phyloP scores from a whole-genome alignment of 129 eudicot genomes.

The Lonicera japonica region DNA sequence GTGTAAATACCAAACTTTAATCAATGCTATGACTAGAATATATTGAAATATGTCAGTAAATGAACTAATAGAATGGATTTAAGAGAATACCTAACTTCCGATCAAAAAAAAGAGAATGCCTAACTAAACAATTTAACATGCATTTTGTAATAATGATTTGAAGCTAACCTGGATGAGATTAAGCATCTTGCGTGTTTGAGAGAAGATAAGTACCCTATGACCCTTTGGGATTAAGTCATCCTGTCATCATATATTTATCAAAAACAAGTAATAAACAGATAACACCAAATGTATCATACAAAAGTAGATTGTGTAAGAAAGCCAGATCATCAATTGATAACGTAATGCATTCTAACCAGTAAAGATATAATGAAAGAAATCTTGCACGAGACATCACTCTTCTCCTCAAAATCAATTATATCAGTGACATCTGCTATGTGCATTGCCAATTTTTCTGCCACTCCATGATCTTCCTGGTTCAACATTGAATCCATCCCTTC shows the following conservation, averaged over 20 bases:
- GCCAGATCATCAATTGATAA: neutral
- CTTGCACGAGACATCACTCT: conserved; percentile 84
- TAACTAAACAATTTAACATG: too few relatives aligned
- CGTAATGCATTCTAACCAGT: conserved; percentile 43
- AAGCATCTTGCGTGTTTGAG: conserved; percentile 96
- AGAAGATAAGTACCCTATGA: conserved; percentile 88
- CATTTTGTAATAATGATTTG: neutral
- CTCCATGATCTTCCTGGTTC: conserved; percentile 56
- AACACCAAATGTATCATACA: conserved; percentile 6
- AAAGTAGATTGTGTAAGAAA: neutral
- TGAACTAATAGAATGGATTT: too few relatives aligned
- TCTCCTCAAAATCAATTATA: conserved; percentile 48
- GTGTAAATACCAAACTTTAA: too few relatives aligned
- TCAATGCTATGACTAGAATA: too few relatives aligned
- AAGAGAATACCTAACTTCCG: too few relatives aligned
- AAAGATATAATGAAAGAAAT: conserved; percentile 68
- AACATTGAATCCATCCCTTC: conserved; percentile 86
- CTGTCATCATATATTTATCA: conserved; percentile 26
- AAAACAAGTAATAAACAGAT: too few relatives aligned
- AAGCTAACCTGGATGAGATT: conserved; percentile 69
- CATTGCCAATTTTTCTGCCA: conserved; percentile 87
- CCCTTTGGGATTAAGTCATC: conserved; percentile 68
- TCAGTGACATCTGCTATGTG: conserved; percentile 71
- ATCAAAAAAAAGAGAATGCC: too few relatives aligned
- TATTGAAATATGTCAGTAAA: too few relatives aligned